Conservation (phyloP, 108 stramenopile species). For the Aurantiochytrium sp. region DNA sequence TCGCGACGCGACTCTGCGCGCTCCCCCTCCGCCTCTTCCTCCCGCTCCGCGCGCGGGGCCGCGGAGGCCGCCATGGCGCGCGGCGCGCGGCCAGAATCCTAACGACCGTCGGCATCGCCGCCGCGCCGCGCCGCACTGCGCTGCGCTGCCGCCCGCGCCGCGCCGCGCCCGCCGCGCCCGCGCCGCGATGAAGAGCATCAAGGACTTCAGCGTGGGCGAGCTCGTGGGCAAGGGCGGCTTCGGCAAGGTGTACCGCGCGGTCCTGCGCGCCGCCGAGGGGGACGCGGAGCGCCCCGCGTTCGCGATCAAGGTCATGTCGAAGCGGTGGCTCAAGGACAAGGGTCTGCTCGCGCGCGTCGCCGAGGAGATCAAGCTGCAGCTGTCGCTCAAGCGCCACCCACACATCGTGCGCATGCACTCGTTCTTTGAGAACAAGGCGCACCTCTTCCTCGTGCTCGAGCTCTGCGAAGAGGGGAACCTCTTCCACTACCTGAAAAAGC, state of each 20-base stretch:
- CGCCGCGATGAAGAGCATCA: not conserved
- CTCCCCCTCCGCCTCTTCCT: no score
- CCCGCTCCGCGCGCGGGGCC: no score
- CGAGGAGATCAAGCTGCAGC: not conserved
- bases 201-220: slow-evolving; percentile 21
- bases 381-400: not conserved
- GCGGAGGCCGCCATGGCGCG: no score
- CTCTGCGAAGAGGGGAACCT: slow-evolving; percentile 23
- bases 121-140: no score
- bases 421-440: not conserved
- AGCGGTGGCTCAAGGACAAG: slow-evolving; percentile 25
- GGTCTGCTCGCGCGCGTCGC: not conserved
- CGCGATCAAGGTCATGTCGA: slow-evolving; percentile 9
- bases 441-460: not conserved
- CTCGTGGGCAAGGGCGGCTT: slow-evolving; percentile 12
- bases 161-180: no score
- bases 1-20: no score
- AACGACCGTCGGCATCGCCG: no score
- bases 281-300: not conserved
- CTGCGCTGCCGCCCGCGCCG: no score
- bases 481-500: not conserved
- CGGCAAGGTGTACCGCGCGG: slow-evolving; percentile 13
- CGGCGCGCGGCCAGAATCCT: no score
- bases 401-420: not conserved
- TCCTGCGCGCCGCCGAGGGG: not conserved